Evolutionary conservation across 257 asterid genomes (phyloP).

Genomic region (Asclepias syriaca): DNA sequence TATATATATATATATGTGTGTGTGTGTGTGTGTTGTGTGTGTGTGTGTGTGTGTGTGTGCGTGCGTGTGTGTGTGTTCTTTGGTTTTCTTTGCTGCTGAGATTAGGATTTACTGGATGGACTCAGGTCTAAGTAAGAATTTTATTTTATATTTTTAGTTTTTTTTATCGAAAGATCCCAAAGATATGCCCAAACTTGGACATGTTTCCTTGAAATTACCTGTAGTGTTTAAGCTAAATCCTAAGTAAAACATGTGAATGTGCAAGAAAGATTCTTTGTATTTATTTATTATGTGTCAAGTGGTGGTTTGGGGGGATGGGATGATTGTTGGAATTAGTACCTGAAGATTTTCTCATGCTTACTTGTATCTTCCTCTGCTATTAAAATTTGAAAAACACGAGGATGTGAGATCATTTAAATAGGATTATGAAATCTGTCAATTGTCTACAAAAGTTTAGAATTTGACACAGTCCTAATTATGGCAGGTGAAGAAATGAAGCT

Average conservation of each 20-base stretch:
- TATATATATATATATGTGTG: too few relatives aligned
- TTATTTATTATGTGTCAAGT: too few relatives aligned
- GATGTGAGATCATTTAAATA: neutral
- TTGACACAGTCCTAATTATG: conserved; percentile 16
- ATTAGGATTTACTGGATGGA: neutral
- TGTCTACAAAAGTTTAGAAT: neutral
- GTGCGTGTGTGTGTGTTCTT: neutral
- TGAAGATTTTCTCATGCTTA: neutral
- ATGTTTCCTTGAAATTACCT: neutral
- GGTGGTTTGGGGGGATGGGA: neutral
- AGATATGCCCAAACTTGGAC: neutral
- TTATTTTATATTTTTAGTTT: neutral
- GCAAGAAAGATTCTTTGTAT: neutral
- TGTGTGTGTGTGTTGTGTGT: too few relatives aligned
- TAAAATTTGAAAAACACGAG: neutral
- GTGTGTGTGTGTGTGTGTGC: too few relatives aligned
- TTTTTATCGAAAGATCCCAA: neutral
- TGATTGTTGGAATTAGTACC: neutral
- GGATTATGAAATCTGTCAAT: neutral
- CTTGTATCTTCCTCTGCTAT: neutral
- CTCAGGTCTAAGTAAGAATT: neutral
- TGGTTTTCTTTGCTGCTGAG: neutral
- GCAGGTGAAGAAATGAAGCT: conserved; percentile 53
- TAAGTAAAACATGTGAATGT: neutral
- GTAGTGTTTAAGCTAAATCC: neutral